Base-by-base conservation (phyloP, 371 early-diverging fungal species). In the Lichtheimia ramosa region DNA sequence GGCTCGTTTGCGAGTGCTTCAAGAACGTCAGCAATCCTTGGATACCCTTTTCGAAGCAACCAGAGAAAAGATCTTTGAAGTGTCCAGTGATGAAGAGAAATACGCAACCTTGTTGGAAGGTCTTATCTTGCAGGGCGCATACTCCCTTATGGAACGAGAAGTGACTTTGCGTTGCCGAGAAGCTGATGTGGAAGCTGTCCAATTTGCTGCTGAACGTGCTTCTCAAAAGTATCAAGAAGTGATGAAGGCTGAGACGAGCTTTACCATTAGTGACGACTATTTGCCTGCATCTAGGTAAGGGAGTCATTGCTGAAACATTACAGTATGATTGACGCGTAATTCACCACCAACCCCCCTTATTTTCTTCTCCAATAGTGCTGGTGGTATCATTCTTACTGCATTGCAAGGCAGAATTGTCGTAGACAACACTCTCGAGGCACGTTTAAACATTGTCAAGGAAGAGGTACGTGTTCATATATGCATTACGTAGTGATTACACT, bases 371-470 rank as follows among this genome's bases (percentile, higher is more conserved):
- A n/a, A 21, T 55, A 89, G 92, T 72, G 89, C 91, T 65, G 99
- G 99, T 63, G 99, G 99, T 62, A 91, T 97, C 46, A 82, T 94
- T 53, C 78, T 95, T 28, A 75, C 88, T 42, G 87, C 89, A 24
- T 72, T 84, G 42, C 81, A 87, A 51, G 96, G 93, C 52, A 85
- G 90, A 40, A 95, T 96, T 68, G 81, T 80, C 48, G 84, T 89
- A 58, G 81, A 89, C 70, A 98, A 98, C 77, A 96, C 98, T 34
- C 83, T 96, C 48, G 94, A 92, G 72, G 83, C 90, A 20, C 90
- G 99, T 53, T 79, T 99, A 63, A 91, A 90, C 5, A 83, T 91
- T 63, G 80, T 85, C 50, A 85, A 89, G 55, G 90, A 93, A 61
- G 75, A 81, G 68, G 89, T 88, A 81, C 10, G 46, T 46, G 15